phyloP scores from a whole-genome alignment of 2,329 filamentous ascomycete genomes.

The Pseudogymnoascus sp. region DNA sequence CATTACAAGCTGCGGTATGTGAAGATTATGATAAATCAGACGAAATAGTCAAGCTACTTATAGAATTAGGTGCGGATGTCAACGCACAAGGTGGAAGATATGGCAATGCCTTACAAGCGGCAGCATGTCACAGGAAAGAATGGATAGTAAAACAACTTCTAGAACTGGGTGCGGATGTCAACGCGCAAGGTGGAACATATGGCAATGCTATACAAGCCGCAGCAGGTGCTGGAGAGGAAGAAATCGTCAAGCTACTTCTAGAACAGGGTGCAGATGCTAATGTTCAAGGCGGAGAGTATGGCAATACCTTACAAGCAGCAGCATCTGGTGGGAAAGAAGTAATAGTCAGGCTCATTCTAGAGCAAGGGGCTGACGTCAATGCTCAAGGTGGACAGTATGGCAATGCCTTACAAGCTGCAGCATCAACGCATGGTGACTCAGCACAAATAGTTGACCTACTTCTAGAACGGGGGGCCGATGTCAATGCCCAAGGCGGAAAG shows the following conservation, averaged over 20 bases:
- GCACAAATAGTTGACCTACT: background rate
- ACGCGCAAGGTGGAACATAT: background rate
- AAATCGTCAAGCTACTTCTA: slow-evolving; percentile 9
- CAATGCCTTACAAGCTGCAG: background rate
- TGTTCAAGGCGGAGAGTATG: background rate
- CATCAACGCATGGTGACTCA: background rate
- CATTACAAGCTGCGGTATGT: background rate
- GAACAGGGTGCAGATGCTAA: slow-evolving; percentile 3
- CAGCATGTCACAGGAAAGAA: slow-evolving; percentile 3
- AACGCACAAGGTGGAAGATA: background rate
- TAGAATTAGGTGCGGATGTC: slow-evolving; percentile 4
- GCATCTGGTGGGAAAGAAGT: background rate
- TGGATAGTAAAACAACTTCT: background rate
- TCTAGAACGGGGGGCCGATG: background rate
- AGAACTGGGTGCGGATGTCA: background rate
- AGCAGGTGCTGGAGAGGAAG: background rate
- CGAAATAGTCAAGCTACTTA: background rate
- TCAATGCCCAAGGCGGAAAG: background rate
- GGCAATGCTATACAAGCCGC: background rate
- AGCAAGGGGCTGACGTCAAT: background rate
- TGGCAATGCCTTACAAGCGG: slow-evolving; percentile 13
- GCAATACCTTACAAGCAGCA: slow-evolving; percentile 14
- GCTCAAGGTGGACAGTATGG: background rate
- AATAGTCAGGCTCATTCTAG: background rate
- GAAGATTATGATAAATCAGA: background rate